Base-by-base conservation (phyloP, 208 protist genomes). In the Lotmaria passim region DNA sequence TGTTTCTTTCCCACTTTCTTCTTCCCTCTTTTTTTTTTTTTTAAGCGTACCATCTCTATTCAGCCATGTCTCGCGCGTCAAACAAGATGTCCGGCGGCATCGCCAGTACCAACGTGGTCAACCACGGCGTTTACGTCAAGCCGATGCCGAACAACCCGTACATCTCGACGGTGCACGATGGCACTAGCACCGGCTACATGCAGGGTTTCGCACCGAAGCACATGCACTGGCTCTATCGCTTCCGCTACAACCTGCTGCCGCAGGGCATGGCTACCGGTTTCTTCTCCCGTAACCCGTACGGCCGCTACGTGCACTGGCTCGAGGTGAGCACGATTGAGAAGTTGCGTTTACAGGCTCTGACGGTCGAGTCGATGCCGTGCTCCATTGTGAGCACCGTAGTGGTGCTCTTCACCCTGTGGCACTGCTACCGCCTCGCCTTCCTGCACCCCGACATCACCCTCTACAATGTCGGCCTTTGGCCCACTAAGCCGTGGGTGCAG, bases 301-400 rank as follows among this genome's bases (percentile, higher is more conserved):
- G 85, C 52, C 81, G 77, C 60, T 88, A 91, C 71, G 83, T 91
- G 69, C 89, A 94, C 75, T 94, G 89, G 89, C 83, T 94, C 43
- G 89, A 94, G 82, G 83, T 91, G 51, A 91, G 84, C 75, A 87
- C 83, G 17, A 91, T 91, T 66, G 86, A 91, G 69, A 94, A 94
- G 79, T 83, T 91, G 75, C 82, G 85, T 30, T 52, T 91, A 43
- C 85, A 89, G 77, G 44, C 75, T 19, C 44, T 80, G 30, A 76
- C 81, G 7, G 47, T 90, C 36, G 89, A 94, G 75, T 83, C 79
- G 19, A 60, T 91, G 30, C 86, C 89, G 41, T 81, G 71, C 55
- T 82, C 73, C 33, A 66, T 85, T 8, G 47, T 87, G 26, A 74
- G 75, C 17, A 36, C 56, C 11, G 60, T 87, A 30, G 73, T 90